Conservation (phyloP, 305 asterid genomes). For the Fraxinus ornus region DNA sequence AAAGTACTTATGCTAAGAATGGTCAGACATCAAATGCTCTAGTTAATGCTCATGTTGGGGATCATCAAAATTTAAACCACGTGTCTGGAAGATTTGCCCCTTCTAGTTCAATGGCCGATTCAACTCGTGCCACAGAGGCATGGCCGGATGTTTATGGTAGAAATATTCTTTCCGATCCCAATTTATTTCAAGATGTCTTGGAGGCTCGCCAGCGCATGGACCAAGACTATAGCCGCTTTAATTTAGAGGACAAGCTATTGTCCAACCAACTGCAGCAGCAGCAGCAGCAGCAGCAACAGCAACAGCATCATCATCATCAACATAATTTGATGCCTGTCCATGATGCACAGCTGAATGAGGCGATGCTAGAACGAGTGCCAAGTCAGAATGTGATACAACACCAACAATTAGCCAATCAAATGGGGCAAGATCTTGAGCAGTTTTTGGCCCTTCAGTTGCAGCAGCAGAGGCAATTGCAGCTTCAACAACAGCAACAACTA, state of each 20-base stretch:
- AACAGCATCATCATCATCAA: slow-evolving; percentile 59
- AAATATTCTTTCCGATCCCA: slow-evolving; percentile 50
- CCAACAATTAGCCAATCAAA: slow-evolving; percentile 58
- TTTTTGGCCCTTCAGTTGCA: slow-evolving; percentile 70
- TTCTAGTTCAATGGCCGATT: slow-evolving; percentile 45
- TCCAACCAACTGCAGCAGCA: slow-evolving; percentile 57
- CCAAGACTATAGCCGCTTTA: slow-evolving; percentile 52
- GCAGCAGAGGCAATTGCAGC: slow-evolving; percentile 74
- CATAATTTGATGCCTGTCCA: slow-evolving; percentile 55
- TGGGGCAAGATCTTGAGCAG: slow-evolving; percentile 69
- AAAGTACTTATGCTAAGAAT: slow-evolving; percentile 62
- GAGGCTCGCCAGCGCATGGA: slow-evolving; percentile 59
- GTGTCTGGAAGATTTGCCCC: slow-evolving; percentile 48
- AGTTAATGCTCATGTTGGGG: slow-evolving; percentile 45
- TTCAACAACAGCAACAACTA: slow-evolving; percentile 60
- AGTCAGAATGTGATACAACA: slow-evolving; percentile 55
- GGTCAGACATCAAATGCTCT: slow-evolving; percentile 40
- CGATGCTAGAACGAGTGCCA: slow-evolving; percentile 51
- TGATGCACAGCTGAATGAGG: slow-evolving; percentile 55
- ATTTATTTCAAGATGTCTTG: slow-evolving; percentile 51
- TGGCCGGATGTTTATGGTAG: slow-evolving; percentile 61
- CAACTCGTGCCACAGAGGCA: slow-evolving; percentile 39
- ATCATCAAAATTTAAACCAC: slow-evolving; percentile 44
- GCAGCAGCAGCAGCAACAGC: slow-evolving; percentile 43
- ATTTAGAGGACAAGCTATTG: slow-evolving; percentile 62